These are phyloP conservation scores for Nemania serpens DNA, from an alignment of 2,329 filamentous ascomycete species.

Conservation along the genomic window DNA sequence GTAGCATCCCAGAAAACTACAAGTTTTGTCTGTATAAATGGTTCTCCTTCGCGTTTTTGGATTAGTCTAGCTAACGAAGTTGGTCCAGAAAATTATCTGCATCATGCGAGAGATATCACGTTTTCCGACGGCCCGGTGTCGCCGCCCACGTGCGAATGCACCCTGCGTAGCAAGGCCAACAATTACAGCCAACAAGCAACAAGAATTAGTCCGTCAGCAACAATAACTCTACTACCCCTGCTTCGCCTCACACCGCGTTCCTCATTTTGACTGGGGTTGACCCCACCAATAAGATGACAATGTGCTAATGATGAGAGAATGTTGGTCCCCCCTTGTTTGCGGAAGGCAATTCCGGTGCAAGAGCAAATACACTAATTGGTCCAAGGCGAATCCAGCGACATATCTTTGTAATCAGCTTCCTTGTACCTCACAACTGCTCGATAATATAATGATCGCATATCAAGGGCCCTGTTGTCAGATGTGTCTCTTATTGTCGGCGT, in stretches of 20 bases:
- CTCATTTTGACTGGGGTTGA: neutral
- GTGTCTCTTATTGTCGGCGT: conserved; percentile 11
- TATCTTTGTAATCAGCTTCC: neutral
- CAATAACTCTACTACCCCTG: conserved; percentile 9
- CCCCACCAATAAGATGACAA: conserved; percentile 1
- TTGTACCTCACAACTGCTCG: neutral
- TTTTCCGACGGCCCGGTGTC: conserved; percentile 5
- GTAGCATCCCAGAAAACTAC: neutral
- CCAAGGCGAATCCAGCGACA: neutral
- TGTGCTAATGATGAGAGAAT: conserved; percentile 2
- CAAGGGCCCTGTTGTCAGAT: neutral
- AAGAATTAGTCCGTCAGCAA: conserved; percentile 15
- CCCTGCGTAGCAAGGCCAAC: conserved; percentile 15
- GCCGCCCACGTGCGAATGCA: conserved; percentile 7
- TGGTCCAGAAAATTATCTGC: conserved; percentile 28
- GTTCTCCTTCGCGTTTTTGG: conserved; percentile 12
- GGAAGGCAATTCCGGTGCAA: neutral
- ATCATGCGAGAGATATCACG: conserved; percentile 28
- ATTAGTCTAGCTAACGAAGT: conserved; percentile 28
- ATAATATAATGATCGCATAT: neutral
- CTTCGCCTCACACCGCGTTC: neutral
- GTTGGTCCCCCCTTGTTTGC: neutral
- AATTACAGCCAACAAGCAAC: conserved; percentile 15
- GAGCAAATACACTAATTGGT: conserved; percentile 5
- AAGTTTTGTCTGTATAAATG: neutral